Evolutionary conservation across 2,329 filamentous ascomycete species (phyloP).

Genomic region (Magnaporthiopsis rhizophila): DNA sequence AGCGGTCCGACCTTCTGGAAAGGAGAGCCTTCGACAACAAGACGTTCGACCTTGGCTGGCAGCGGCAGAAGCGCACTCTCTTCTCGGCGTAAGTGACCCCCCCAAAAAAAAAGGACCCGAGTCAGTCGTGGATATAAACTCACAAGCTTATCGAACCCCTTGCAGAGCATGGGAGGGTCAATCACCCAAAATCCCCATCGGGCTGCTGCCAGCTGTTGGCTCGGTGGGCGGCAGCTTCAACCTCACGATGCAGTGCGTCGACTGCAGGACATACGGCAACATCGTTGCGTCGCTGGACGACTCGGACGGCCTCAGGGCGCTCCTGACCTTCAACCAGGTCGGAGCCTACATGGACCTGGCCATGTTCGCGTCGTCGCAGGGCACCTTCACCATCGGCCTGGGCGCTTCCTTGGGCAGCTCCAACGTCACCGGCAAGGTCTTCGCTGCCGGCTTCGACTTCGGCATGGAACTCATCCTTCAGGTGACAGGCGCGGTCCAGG

Average conservation of each 20-base stretch:
- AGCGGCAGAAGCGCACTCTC: slow-evolving; percentile 4
- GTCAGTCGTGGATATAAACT: no score
- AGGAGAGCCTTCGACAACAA: slow-evolving; percentile 1
- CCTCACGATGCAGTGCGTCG: slow-evolving; percentile 12
- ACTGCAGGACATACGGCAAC: slow-evolving; percentile 13
- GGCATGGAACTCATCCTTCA: slow-evolving; percentile 11
- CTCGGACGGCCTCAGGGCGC: slow-evolving; percentile 9
- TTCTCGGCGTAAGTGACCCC: slow-evolving; percentile 7
- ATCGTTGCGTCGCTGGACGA: slow-evolving; percentile 11
- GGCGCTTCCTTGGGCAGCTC: slow-evolving; percentile 9
- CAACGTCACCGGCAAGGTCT: slow-evolving; percentile 5
- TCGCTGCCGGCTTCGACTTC: slow-evolving; percentile 12
- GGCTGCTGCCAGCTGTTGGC: slow-evolving; percentile 1
- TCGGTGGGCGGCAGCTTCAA: slow-evolving; percentile 6
- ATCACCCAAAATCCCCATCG: slow-evolving; percentile 6
- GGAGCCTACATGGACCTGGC: slow-evolving; percentile 12
- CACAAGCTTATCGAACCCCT: not conserved
- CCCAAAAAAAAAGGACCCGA: no score
- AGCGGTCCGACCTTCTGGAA: slow-evolving; percentile 6
- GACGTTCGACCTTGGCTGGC: slow-evolving; percentile 6
- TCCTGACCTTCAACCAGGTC: slow-evolving; percentile 12
- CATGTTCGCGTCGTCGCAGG: slow-evolving; percentile 6
- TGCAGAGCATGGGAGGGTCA: slow-evolving; percentile 3
- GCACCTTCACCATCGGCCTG: slow-evolving; percentile 11
- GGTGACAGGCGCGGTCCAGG: slow-evolving; percentile 9